Conservation (phyloP, 768 basidiomycete genomes). For the Termitomyces sp. region DNA sequence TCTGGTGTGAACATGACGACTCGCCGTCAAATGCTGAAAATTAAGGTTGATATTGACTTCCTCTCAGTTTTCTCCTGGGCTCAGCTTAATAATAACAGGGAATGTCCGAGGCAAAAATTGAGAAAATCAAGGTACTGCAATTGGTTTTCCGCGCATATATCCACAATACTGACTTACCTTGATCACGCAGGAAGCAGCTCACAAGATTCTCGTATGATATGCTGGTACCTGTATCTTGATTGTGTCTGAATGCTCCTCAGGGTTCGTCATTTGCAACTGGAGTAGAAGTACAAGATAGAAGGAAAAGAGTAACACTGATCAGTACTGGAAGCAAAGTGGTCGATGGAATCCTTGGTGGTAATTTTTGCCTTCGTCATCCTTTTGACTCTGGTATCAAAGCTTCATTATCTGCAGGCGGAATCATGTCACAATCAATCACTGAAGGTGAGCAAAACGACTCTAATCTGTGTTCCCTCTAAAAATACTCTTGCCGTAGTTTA, state of each 20-base stretch:
- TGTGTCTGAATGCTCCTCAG: constrained; percentile 33
- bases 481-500: constrained; percentile 55
- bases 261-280: constrained; percentile 93
- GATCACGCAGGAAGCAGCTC: constrained; percentile 72
- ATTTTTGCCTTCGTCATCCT: constrained; percentile 15
- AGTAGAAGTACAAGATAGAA: constrained; percentile 84
- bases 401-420: constrained; percentile 54
- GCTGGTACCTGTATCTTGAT: background rate
- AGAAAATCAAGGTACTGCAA: constrained; percentile 80
- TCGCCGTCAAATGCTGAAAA: constrained; percentile 84
- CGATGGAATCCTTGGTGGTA: constrained; percentile 86
- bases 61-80: constrained; percentile 17
- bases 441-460: constrained; percentile 53
- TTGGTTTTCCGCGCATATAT: constrained; percentile 6
- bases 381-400: background rate
- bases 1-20: constrained; percentile 93
- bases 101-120: constrained; percentile 95
- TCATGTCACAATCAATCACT: constrained; percentile 91
- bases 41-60: constrained; percentile 59
- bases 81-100: constrained; percentile 59
- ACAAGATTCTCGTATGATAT: constrained; percentile 69
- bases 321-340: constrained; percentile 94
- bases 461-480: background rate
- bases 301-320: constrained; percentile 76
- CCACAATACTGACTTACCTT: background rate